These are phyloP conservation scores for Phlyctochytrium arcticum DNA, from an alignment of 192 early-diverging fungal species.

Conservation along the genomic window DNA sequence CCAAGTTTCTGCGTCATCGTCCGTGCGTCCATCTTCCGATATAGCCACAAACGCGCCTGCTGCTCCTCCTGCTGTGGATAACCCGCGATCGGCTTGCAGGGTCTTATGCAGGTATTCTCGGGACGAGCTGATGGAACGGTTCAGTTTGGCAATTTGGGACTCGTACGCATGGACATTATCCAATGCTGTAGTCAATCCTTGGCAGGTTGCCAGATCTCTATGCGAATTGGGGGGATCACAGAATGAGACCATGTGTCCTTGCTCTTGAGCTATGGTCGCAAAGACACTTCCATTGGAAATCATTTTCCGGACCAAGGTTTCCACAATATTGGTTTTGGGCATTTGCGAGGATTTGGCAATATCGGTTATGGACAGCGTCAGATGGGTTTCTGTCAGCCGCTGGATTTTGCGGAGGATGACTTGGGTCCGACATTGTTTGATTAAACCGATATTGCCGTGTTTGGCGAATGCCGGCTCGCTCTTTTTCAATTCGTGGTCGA, in stretches of 20 bases:
- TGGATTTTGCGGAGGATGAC: slow-evolving; percentile 59
- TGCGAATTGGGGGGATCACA: slow-evolving; percentile 54
- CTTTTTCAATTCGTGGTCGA: slow-evolving; percentile 44
- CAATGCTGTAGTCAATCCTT: slow-evolving; percentile 47
- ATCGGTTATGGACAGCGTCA: slow-evolving; percentile 68
- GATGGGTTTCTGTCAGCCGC: slow-evolving; percentile 69
- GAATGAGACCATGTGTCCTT: slow-evolving; percentile 68
- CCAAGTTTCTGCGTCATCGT: no score
- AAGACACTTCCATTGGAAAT: slow-evolving; percentile 45
- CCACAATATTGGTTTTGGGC: slow-evolving; percentile 39
- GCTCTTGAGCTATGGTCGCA: slow-evolving; percentile 36
- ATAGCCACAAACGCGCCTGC: no score
- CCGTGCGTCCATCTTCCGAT: no score
- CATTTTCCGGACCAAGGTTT: slow-evolving; percentile 57
- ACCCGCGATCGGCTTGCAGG: background rate
- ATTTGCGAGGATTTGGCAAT: slow-evolving; percentile 58
- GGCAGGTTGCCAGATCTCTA: slow-evolving; percentile 35
- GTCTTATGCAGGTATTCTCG: slow-evolving; percentile 48
- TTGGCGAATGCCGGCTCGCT: slow-evolving; percentile 27
- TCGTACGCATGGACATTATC: slow-evolving; percentile 23
- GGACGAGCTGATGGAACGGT: slow-evolving; percentile 34
- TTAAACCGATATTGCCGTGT: slow-evolving; percentile 66
- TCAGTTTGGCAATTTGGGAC: slow-evolving; percentile 38
- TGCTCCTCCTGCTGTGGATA: no score
- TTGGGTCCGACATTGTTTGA: slow-evolving; percentile 41